Percentiles rank a stretch among this genome's conserved stretches.
Evolutionary conservation across 2,329 filamentous ascomycete species (phyloP).

Genomic region (Exophiala calicioides): DNA sequence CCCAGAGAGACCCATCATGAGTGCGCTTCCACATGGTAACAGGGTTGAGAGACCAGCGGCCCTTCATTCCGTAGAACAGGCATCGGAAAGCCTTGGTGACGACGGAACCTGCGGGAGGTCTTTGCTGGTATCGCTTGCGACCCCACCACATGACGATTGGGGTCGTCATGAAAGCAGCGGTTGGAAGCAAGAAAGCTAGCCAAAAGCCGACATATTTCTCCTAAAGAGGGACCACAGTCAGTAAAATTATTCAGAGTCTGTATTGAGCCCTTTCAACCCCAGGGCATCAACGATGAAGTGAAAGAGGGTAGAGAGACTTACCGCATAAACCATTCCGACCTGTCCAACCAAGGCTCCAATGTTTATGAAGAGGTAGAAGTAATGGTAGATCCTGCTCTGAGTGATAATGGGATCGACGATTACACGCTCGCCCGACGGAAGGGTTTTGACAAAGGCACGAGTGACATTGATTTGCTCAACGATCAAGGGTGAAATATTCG

Average conservation of each 20-base stretch:
- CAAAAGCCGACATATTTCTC: constrained; percentile 77
- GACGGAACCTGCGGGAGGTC: constrained; percentile 70
- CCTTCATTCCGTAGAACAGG: constrained; percentile 53
- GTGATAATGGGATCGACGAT: constrained; percentile 70
- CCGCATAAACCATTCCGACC: constrained; percentile 61
- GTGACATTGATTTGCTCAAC: constrained; percentile 68
- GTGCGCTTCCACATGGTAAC: constrained; percentile 45
- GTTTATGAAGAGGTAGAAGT: constrained; percentile 71
- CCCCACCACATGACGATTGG: constrained; percentile 62
- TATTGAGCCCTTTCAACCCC: too few relatives aligned
- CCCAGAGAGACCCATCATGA: constrained; percentile 63
- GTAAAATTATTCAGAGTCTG: constrained; percentile 38
- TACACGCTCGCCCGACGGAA: constrained; percentile 62
- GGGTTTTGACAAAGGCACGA: constrained; percentile 58
- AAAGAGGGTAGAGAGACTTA: not conserved
- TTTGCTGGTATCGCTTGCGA: constrained; percentile 63
- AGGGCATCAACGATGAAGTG: too few relatives aligned
- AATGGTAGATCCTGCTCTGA: constrained; percentile 66
- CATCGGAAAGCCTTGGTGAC: constrained; percentile 66
- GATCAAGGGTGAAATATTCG: constrained; percentile 71
- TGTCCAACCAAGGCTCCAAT: constrained; percentile 63
- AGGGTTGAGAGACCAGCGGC: constrained; percentile 63
- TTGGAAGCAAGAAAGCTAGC: constrained; percentile 70
- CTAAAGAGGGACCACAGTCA: constrained; percentile 41
- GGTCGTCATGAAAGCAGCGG: constrained; percentile 62